Evolutionary conservation across 208 protist species (phyloP).

Genomic region (Tritrichomonas foetus): DNA sequence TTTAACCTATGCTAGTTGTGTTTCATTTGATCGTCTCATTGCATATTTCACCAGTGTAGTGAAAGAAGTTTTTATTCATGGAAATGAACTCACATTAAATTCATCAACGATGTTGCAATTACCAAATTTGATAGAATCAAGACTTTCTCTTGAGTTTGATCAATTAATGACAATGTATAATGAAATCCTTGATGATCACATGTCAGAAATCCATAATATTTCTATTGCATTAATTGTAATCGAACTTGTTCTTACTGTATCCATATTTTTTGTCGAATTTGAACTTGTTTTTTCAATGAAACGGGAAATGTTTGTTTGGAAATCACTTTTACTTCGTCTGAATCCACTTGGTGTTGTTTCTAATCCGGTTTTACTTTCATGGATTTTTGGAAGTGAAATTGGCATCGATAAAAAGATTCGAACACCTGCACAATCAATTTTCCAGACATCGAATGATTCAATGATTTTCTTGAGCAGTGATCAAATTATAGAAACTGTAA

Average conservation of each 20-base stretch:
- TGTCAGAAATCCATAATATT: neutral
- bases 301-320: neutral
- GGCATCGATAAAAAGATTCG: neutral
- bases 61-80: too few relatives aligned
- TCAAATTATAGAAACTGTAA: neutral
- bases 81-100: too few relatives aligned
- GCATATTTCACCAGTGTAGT: neutral
- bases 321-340: neutral
- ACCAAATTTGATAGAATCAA: neutral
- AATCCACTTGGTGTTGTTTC: neutral
- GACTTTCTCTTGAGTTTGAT: neutral
- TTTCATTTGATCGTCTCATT: neutral
- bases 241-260: neutral
- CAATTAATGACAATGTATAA: neutral
- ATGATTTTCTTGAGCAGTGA: neutral
- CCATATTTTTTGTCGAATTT: neutral
- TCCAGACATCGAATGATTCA: neutral
- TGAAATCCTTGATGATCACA: too few relatives aligned
- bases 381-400: too few relatives aligned
- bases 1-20: neutral
- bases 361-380: neutral
- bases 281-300: neutral
- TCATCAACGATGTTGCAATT: neutral
- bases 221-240: neutral
- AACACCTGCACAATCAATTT: neutral